Percentiles rank a stretch among this genome's conserved stretches.
Evolutionary conservation across 2,329 filamentous ascomycete genomes (phyloP).

Genomic region (Scedosporium dehoogii): DNA sequence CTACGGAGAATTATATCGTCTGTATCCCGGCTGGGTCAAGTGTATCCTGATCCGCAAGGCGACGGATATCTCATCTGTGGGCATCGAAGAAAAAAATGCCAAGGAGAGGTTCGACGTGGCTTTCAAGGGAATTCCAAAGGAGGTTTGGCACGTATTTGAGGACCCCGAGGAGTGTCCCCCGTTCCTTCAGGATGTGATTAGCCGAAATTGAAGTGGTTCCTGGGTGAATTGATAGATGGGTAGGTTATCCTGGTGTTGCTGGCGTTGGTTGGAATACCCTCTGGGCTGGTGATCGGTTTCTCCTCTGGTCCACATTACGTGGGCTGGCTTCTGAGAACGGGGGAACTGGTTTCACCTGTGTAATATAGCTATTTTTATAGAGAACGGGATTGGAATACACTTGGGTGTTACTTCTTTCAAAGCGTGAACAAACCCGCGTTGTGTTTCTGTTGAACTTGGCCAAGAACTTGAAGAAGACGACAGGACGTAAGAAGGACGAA

Average conservation of each 20-base stretch:
- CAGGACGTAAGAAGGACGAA: too few relatives aligned
- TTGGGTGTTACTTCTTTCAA: background rate
- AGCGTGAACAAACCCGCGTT: background rate
- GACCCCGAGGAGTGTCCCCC: conserved; percentile 54
- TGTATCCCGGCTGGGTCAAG: conserved; percentile 65
- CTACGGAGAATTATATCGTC: conserved; percentile 67
- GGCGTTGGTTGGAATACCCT: background rate
- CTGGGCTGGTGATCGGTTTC: background rate
- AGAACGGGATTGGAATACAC: background rate
- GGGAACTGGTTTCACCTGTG: background rate
- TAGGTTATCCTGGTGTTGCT: background rate
- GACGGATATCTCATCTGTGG: conserved; percentile 56
- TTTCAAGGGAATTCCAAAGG: conserved; percentile 62
- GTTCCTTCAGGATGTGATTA: conserved; percentile 10
- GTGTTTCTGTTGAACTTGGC: too few relatives aligned
- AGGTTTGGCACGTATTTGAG: conserved; percentile 75
- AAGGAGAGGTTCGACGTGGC: conserved; percentile 70
- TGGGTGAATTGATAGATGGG: background rate
- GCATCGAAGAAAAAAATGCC: conserved; percentile 66
- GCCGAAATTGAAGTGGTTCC: background rate
- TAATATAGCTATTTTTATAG: background rate
- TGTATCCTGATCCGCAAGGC: conserved; percentile 83
- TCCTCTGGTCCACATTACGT: background rate
- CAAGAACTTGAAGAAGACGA: too few relatives aligned
- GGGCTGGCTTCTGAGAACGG: background rate